Evolutionary conservation across 768 basidiomycete genomes (phyloP), one percentile per base, ranked within the genome.

Genomic region (Candolleomyces efflorescens): DNA sequence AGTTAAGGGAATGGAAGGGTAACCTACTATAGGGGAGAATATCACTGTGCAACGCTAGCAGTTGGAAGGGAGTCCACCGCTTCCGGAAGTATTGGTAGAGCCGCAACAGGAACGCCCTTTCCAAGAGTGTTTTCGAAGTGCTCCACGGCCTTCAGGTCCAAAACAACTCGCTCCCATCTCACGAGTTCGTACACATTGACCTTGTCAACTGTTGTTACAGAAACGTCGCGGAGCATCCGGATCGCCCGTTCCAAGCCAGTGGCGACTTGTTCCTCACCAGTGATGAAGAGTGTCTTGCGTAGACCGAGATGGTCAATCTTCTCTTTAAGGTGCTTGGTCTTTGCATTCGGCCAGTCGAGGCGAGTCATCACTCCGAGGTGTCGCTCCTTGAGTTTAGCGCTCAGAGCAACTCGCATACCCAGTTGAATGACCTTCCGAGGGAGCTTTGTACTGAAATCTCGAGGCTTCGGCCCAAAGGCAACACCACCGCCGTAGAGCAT

Each of bases 361-460:
- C 78, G 80, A 56, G 82, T 79, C 65, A 96, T 88, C 54, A 98
- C 79, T 49, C 90, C 86, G 13, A 99, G 75, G 44, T 81, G 73
- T 43, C 82, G 81, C 60, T 92, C 88, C 64, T 82, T 81, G 67
- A 96, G 76, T 70, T 94, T 93, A 44, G 84, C 80, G 62, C 92
- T 93, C 46, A 98, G 72, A 2, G 92, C 94, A 52, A 94, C 88
- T 20, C 91, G 83, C 84, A 98, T 87, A 10, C 95, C 96, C 85
- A 98, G 90, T 64, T 91, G 79, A 43, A 93, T 81, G 63, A 97
- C 90, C 73, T 98, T 98, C 61, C 92, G 82, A n/a, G 92, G 90
- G 38, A 99, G 81, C 62, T 91, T 89, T 18, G 93, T 94, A 64
- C 89, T 85, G 71, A 95, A 98, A 69, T 97, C 91, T 50, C 94